These are phyloP conservation scores for Beauveria varroae DNA, from an alignment of 2,329 filamentous ascomycete genomes.

Conservation along the genomic window DNA sequence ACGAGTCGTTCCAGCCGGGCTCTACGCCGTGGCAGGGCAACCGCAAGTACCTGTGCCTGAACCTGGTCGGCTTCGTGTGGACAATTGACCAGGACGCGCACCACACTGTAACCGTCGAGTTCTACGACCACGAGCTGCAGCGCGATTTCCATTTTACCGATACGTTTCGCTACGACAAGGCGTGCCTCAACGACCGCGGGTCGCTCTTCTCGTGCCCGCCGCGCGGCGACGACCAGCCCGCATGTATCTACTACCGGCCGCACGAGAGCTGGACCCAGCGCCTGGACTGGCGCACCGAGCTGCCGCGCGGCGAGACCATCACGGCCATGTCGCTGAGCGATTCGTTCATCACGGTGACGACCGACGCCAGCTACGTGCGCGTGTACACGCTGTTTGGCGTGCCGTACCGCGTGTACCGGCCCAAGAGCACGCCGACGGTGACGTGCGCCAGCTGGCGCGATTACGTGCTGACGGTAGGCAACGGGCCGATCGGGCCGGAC, in stretches of 20 bases:
- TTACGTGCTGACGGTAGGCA: conserved; percentile 93
- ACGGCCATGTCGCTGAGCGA: conserved; percentile 86
- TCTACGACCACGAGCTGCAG: conserved; percentile 89
- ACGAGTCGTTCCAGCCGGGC: conserved; percentile 85
- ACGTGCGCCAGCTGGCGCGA: conserved; percentile 92
- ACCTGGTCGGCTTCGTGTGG: conserved; percentile 92
- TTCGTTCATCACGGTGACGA: conserved; percentile 84
- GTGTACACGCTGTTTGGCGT: conserved; percentile 91
- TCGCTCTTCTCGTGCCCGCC: conserved; percentile 78
- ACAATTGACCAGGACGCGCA: conserved; percentile 92
- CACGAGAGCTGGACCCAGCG: conserved; percentile 95
- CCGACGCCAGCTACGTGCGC: conserved; percentile 78
- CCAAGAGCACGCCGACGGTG: conserved; percentile 83
- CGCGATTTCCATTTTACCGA: conserved; percentile 97
- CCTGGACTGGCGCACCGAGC: conserved; percentile 78
- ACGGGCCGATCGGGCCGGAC: conserved; percentile 74
- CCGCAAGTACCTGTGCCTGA: conserved; percentile 85
- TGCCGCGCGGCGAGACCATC: conserved; percentile 83
- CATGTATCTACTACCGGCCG: conserved; percentile 89
- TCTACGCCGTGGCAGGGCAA: conserved; percentile 95
- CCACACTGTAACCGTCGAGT: conserved; percentile 92
- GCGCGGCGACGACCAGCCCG: conserved; percentile 55
- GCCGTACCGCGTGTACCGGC: conserved; percentile 80
- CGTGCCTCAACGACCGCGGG: conserved; percentile 80
- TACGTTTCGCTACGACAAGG: conserved; percentile 91